Evolutionary conservation across 768 basidiomycete species (phyloP), one percentile per base, ranked within the genome.

Genomic region (Lactarius vividus): DNA sequence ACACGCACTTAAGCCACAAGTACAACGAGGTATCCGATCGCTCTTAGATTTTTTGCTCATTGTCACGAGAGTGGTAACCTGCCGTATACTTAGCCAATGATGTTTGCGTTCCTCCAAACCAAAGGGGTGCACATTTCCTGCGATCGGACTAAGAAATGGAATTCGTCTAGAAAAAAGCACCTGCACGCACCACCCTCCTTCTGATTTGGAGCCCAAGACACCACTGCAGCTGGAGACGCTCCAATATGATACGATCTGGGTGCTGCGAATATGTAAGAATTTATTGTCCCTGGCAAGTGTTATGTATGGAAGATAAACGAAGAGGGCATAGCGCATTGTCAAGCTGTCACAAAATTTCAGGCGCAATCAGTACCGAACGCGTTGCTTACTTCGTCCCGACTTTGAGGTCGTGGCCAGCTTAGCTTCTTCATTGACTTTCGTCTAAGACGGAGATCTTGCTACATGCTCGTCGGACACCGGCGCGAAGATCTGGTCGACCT

Each of bases 121-220:
- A 98, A 77, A 11, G 97, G 96, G 59, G 97, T 98, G 76, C 84
- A 98, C 65, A 95, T 98, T 72, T 96, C 94, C 13, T 98, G 96
- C 76, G 97, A 99, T 79, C 97, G 92, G 69, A 96, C 98, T 73
- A 97, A 98, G 76, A 94, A 98, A 66, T 98, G 97, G 97, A 96
- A 98, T 77, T 77, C 98, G 66, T 92, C 92, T 0, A n/a, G 95
- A 96, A 76, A 98, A 98, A 44, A 16, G 65, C 74, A 86, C 91
- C n/a, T 98, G 96, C 75, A 96, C 93, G 11, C 92, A 98, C 74
- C 89, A 76, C 59, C 15, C 46, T 44, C 60, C 57, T 61, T 64
- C 46, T 63, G 54, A 60, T 42, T 66, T 57, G 63, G 58, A 37
- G 70, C 28, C 71, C 62, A 74, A 98, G 95, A 94, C 96, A 2